Evolutionary conservation across 305 asterid species (phyloP), one percentile per base, ranked within the genome.

Genomic region (Fraxinus sp.): DNA sequence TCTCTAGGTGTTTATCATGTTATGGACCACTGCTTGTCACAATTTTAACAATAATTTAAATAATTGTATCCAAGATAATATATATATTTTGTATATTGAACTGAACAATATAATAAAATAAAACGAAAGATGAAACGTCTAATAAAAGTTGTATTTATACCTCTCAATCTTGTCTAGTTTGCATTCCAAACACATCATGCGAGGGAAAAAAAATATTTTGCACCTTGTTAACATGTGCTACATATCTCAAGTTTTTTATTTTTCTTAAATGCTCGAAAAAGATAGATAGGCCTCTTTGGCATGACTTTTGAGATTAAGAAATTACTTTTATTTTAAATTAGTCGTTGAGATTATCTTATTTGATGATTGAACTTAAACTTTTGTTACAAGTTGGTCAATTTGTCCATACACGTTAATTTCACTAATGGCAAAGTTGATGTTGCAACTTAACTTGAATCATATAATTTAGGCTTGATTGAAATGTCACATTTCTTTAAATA

Each of bases 1-100:
- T 35, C 85, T 62, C 78, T 24, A 73, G 81, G 87, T 84, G 39
- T 80, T 80, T 84, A 75, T 81, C 74, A 75, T 30, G 37, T 1
- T 11, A 39, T 32, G 46, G 11, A 71, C 49, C 35, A 81, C 66
- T 64, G 80, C 59, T 71, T 9, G 30, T 78, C 73, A 49, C 83
- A 18, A 22, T 80, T 78, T 41, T 5, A 32, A 32, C 39, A 70
- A 30, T n/a, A 70, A 70, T 30, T 28, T 70, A 8, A 66, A 66
- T 24, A 32, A 4, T 30, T 4, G 20, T 32, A 70, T 70, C 35
- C 11, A 28, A 66, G 4, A 22, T 8, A 8, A 35, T 35, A 66
- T 66, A 66, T 66, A 64, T 66, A 24, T 64, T 64, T 64, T 10
- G 11, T 33, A 62, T 59, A 62, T 9, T 46, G 22, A 1, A 71